Conservation (phyloP, 78 protist species). For the Isochrysis galbana region DNA sequence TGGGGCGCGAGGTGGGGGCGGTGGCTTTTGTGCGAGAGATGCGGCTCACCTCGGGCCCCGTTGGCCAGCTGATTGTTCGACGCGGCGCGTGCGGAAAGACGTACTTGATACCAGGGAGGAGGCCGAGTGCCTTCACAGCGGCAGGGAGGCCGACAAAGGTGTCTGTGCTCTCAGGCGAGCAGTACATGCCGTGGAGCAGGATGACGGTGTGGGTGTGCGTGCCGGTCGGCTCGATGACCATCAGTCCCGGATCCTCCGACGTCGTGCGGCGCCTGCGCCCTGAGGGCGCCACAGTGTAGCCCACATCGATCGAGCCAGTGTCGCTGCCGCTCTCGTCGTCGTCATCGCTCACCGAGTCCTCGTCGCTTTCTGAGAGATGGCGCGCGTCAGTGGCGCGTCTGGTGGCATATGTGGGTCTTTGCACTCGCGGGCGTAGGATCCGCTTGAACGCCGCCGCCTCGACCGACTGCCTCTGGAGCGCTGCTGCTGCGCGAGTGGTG, state of each 20-base stretch:
- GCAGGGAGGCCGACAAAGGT: not conserved
- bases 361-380: too few species aligned
- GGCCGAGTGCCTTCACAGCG: not conserved
- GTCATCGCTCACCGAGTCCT: too few species aligned
- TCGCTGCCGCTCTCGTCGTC: too few species aligned
- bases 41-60: not conserved
- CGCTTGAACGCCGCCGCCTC: too few species aligned
- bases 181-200: not conserved
- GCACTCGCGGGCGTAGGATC: too few species aligned
- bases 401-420: too few species aligned
- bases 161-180: not conserved
- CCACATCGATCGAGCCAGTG: too few species aligned
- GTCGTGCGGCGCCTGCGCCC: not conserved
- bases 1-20: not conserved
- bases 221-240: not conserved
- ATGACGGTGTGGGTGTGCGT: not conserved
- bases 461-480: too few species aligned
- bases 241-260: not conserved
- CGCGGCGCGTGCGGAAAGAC: slow-evolving; percentile 10
- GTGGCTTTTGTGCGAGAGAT: not conserved
- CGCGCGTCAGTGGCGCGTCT: too few species aligned
- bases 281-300: too few species aligned
- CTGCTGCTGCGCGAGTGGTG: too few species aligned
- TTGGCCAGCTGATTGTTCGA: not conserved
- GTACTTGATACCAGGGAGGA: not conserved